Base-by-base conservation (phyloP, 169 alveolate genomes). In the Toxoplasma gondii region DNA sequence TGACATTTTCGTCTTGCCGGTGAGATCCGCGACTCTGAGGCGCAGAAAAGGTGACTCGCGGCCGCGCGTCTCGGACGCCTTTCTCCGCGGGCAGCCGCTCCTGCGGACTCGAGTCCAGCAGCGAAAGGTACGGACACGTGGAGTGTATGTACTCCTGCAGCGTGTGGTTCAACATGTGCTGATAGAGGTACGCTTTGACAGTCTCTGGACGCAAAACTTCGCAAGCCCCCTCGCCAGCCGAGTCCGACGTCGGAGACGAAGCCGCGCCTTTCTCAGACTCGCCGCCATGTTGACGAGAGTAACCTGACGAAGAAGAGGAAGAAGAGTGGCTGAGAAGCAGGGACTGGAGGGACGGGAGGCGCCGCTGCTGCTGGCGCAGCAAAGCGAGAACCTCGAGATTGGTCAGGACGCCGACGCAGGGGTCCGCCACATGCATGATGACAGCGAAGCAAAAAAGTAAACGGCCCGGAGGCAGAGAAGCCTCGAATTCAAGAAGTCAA, bases 61-160 rank as follows among this genome's bases (percentile, higher is more conserved):
- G 74, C 24, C 31, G 9, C 74, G 7, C n/a, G 9, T 27, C 74
- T 64, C 74, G 24, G 24, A 4, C 34, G 74, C 74, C 22, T 27
- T 4, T 64, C 1, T 64, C 74, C 7, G 74, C 24, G n/a, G 31
- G 1, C 74, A 5, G 84, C 19, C 45, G 84, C 45, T 36, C 39
- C 1, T 22, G 84, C 41, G 39, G 39, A 17, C 84, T n/a, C 43
- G 39, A 31, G 49, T 74, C 43, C 44, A 34, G 84, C 38, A 74
- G 84, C 84, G 84, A 36, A 27, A 74, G 84, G 84, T 74, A 74
- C 84, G 49, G 84, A 44, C 84, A 74, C 24, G 84, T 74, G 44
- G 39, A 9, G n/a, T 36, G 24, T 22, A 74, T 74, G 44, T 74
- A 36, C 10, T 36, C 31, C 22, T 74, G 84, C 10, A 74, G 49